Base-by-base conservation (phyloP, 2,329 filamentous ascomycete genomes). In the Neonectria magnoliae region DNA sequence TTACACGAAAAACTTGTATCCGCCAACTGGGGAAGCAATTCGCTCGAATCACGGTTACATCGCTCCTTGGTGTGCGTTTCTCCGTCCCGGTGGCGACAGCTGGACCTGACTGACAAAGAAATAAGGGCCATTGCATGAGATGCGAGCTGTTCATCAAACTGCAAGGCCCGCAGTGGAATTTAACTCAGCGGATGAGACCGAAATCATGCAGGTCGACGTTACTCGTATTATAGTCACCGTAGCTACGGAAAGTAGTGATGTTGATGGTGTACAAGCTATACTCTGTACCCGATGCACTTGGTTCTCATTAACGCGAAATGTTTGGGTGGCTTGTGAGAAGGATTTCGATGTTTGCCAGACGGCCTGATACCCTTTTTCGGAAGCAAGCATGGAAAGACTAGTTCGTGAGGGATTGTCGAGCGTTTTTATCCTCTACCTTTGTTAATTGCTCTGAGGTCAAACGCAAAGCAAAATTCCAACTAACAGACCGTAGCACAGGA, bases 141-240 rank as follows among this genome's bases (percentile, higher is more conserved):
- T 20, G 36, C 29, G 41, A 36, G 4, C 22, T 14, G 8, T 38
- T 50, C 16, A 36, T 54, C 9, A 9, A 36, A 25, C 42, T 56
- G 44, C 56, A 55, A 31, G 22, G 29, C 8, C n/a, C 53, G 29
- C 38, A 18, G 44, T 45, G 33, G 33, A 45, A 44, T 64, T 51
- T 44, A 55, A 64, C 56, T 59, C 56, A 31, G 27, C 20, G n/a
- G 29, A 29, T 53, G 13, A 14, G 44, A 20, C 27, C 27, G 20
- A 58, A n/a, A 5, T 20, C 45, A 64, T 64, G 50, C 61, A 52
- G 13, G 51, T 44, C 36, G 50, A 58, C 20, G 27, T 33, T 36
- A 36, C 48, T 27, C 38, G 44, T 56, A 44, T 45, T 20, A 18
- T 44, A 10, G 51, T 44, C 20, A 64, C 42, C 5, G 6, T 55